A percentile compares a stretch with the other conserved stretches of the same genome.
These are phyloP conservation scores for Penicillium paradoxum DNA, from an alignment of 495 filamentous ascomycete species.

Conservation along the genomic window DNA sequence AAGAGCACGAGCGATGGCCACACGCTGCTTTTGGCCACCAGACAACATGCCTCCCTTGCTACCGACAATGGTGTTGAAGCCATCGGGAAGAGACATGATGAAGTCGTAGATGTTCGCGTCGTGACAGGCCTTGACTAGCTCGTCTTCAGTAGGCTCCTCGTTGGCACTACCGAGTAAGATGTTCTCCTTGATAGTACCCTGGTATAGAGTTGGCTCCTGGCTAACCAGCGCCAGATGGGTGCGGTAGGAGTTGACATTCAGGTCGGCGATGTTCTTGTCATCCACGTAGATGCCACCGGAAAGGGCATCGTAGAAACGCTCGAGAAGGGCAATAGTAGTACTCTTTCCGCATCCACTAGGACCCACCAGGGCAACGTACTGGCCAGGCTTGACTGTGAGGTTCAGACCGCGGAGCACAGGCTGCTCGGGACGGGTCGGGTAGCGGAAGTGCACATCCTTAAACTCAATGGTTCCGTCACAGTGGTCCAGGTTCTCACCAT, in stretches of 20 bases:
- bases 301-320: slow-evolving; percentile 80
- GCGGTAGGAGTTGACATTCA: slow-evolving; percentile 78
- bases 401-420: slow-evolving; percentile 72
- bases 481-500: slow-evolving; percentile 55
- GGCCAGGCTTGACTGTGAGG: slow-evolving; percentile 66
- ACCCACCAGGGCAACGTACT: slow-evolving; percentile 77
- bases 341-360: slow-evolving; percentile 80
- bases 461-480: slow-evolving; percentile 72
- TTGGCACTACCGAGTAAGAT: slow-evolving; percentile 64
- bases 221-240: slow-evolving; percentile 72
- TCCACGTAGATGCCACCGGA: slow-evolving; percentile 70
- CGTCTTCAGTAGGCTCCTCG: slow-evolving; percentile 61
- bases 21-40: slow-evolving; percentile 79
- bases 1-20: slow-evolving; percentile 71
- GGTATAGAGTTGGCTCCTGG: slow-evolving; percentile 84
- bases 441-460: slow-evolving; percentile 74
- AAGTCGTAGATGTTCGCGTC: slow-evolving; percentile 93
- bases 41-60: slow-evolving; percentile 73
- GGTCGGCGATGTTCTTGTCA: slow-evolving; percentile 62
- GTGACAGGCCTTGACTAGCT: slow-evolving; percentile 69
- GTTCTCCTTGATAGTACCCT: slow-evolving; percentile 80
- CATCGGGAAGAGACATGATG: slow-evolving; percentile 70
- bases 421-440: slow-evolving; percentile 74
- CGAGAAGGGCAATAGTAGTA: slow-evolving; percentile 73
- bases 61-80: slow-evolving; percentile 70